Evolutionary conservation across 805 yeast species (phyloP), one percentile per base, ranked within the genome.

Genomic region (Grigorovia humatica): DNA sequence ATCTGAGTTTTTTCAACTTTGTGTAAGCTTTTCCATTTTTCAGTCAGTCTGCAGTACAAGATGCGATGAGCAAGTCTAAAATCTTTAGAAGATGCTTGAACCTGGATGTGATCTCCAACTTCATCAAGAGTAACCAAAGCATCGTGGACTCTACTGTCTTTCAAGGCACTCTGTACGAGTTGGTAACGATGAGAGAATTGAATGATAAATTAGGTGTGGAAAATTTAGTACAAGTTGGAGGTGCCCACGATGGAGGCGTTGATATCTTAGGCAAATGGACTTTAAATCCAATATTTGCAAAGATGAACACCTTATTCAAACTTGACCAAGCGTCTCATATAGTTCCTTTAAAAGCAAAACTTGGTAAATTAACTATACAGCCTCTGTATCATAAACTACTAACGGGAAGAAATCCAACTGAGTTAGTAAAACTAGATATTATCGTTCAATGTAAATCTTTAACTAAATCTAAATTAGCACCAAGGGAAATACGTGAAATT

Each of bases 361-460:
- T 60, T 8, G 56, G 59, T 41, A 62, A 58, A 1, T 49, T 50
- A 7, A 43, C 52, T 2, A 44, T 62, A 17, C 56, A 55, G 32
- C 69, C 69, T 1, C 44, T 64, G 30, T 50, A 52, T 17, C 53
- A 56, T 19, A 59, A 55, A 29, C 15, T 59, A 2, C 18, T 12
- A 11, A 46, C 50, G 0, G 51, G 46, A 23, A 23, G 27, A 23
- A 23, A 23, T 23, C 6, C 27, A 3, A 23, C 6, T 2, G 49
- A 57, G 17, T 51, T 29, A 7, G 38, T 40, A 18, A 46, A 43
- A 12, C 41, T 65, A 41, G 56, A 63, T 43, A 57, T 59, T 1
- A 46, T 65, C 4, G 63, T 66, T 1, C 71, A 68, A 52, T 67
- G 70, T 49, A 67, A 67, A 50, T 67, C 67, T 1, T 63, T 63